These are phyloP conservation scores for Cyberlindnera nakhonratchasimensis DNA, from an alignment of 805 yeast species.

Conservation along the genomic window DNA sequence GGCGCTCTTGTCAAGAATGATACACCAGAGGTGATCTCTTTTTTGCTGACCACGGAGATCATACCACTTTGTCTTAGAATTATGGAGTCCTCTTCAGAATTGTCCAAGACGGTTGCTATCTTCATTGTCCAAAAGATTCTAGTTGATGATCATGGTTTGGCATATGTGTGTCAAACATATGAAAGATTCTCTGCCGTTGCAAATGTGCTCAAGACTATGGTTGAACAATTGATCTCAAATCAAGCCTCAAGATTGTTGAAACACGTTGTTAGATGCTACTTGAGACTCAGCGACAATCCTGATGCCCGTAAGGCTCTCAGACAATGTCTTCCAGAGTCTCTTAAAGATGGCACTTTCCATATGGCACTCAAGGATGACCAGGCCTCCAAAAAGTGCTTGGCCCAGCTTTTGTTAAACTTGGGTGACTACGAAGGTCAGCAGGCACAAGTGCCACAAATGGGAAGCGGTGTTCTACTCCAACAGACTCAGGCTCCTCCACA, in stretches of 20 bases:
- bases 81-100: conserved; percentile 92
- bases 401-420: conserved; percentile 72
- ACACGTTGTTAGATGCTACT: conserved; percentile 91
- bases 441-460: conserved; percentile 14
- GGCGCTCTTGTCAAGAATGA: conserved; percentile 97
- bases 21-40: conserved; percentile 90
- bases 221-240: conserved; percentile 71
- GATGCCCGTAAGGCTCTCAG: conserved; percentile 88
- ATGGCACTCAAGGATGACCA: conserved; percentile 77
- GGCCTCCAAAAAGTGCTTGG: conserved; percentile 82
- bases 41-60: conserved; percentile 90
- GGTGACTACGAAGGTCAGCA: conserved; percentile 36
- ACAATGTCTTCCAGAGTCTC: conserved; percentile 79
- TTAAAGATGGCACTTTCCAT: conserved; percentile 83
- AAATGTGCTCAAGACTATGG: conserved; percentile 81
- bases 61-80: conserved; percentile 92
- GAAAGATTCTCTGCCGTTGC: conserved; percentile 95
- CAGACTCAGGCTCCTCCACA: conserved; percentile 6
- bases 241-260: conserved; percentile 83
- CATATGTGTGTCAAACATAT: conserved; percentile 90
- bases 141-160: conserved; percentile 86
- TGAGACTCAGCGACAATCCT: conserved; percentile 82
- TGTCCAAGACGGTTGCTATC: conserved; percentile 93
- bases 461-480: not conserved
- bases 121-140: conserved; percentile 92